Evolutionary conservation across 2,329 filamentous ascomycete genomes (phyloP).

Genomic region (Aureobasidium sp.): DNA sequence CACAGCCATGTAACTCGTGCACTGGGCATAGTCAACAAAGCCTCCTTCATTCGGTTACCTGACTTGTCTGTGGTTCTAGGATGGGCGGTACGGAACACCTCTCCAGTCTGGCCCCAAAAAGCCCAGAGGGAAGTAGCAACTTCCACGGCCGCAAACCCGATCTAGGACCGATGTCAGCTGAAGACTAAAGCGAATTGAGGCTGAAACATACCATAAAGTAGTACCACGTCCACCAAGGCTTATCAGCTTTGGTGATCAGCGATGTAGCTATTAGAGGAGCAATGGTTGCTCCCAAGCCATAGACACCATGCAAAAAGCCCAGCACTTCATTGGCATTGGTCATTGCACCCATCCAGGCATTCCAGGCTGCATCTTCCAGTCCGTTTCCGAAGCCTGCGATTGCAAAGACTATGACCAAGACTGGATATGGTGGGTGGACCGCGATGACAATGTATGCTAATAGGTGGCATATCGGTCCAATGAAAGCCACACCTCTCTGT

Average conservation of each 20-base stretch:
- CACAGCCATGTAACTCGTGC: constrained; percentile 61
- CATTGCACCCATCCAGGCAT: constrained; percentile 63
- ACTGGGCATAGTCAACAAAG: constrained; percentile 35
- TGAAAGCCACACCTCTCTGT: constrained; percentile 61
- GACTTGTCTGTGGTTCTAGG: constrained; percentile 34
- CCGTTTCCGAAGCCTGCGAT: constrained; percentile 68
- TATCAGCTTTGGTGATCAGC: constrained; percentile 55
- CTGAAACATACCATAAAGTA: constrained; percentile 68
- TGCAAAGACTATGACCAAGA: constrained; percentile 55
- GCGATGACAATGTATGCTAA: constrained; percentile 57
- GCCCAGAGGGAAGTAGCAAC: constrained; percentile 41
- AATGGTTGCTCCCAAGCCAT: constrained; percentile 63
- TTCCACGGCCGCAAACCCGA: constrained; percentile 50
- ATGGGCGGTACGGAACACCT: constrained; percentile 46
- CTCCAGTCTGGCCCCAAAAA: constrained; percentile 57
- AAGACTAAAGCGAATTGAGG: no score
- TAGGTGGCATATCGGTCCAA: constrained; percentile 56
- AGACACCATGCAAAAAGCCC: constrained; percentile 63
- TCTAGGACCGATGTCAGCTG: no score
- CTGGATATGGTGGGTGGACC: constrained; percentile 61
- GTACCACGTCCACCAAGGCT: constrained; percentile 67
- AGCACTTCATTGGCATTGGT: constrained; percentile 64
- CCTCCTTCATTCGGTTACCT: constrained; percentile 44
- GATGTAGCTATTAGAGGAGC: constrained; percentile 62
- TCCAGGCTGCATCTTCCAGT: constrained; percentile 54